Evolutionary conservation across 2,329 filamentous ascomycete species (phyloP).

Genomic region (Xylariaceae sp.): DNA sequence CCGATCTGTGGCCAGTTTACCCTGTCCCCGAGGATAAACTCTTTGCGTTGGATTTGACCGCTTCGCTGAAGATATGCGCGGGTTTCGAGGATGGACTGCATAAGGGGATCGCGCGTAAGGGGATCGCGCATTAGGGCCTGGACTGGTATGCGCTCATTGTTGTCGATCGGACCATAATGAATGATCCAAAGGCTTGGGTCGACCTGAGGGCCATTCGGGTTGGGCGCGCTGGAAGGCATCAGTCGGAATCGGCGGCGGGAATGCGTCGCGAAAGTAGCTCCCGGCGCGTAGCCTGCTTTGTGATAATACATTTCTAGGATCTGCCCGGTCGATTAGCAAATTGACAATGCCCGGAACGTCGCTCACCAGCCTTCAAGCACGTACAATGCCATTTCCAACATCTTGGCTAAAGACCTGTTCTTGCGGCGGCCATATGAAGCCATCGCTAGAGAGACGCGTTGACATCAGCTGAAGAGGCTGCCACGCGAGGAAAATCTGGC

Average conservation of each 20-base stretch:
- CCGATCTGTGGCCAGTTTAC: conserved; percentile 84
- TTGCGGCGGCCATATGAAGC: conserved; percentile 81
- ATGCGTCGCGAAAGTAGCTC: conserved; percentile 70
- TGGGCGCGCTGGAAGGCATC: conserved; percentile 62
- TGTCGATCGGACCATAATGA: conserved; percentile 77
- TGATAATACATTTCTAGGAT: conserved; percentile 85
- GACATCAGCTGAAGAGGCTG: conserved; percentile 69
- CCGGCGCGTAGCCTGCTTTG: conserved; percentile 71
- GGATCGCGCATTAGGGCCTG: conserved; percentile 56
- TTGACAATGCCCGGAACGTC: conserved; percentile 5
- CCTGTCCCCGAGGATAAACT: conserved; percentile 90
- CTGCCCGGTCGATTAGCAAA: conserved; percentile 49
- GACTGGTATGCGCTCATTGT: conserved; percentile 65
- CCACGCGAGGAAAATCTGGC: conserved; percentile 81
- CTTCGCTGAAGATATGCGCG: conserved; percentile 63
- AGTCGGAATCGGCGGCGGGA: conserved; percentile 83
- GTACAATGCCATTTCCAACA: conserved; percentile 54
- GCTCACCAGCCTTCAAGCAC: conserved; percentile 20
- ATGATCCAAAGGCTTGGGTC: conserved; percentile 86
- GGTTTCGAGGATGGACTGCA: conserved; percentile 55
- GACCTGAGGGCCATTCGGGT: conserved; percentile 62
- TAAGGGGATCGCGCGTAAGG: conserved; percentile 55
- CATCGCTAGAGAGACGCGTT: conserved; percentile 79
- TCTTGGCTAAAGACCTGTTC: conserved; percentile 76
- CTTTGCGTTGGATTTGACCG: conserved; percentile 79